These are phyloP conservation scores for Phialophora macrospora DNA, from an alignment of 2,329 filamentous ascomycete genomes.

Conservation along the genomic window DNA sequence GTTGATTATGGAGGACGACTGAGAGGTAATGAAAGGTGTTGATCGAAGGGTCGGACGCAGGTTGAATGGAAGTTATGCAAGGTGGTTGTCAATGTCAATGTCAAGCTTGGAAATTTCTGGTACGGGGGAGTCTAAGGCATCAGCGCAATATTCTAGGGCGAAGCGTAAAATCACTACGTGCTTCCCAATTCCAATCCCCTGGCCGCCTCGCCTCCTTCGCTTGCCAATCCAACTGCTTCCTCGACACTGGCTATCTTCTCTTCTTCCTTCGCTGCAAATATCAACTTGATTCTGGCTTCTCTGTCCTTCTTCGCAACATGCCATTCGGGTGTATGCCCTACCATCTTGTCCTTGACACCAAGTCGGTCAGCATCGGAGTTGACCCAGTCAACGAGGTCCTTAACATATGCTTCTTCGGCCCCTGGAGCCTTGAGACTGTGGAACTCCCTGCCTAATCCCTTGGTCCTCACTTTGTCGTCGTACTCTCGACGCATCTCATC, in stretches of 20 bases:
- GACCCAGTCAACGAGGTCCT: conserved; percentile 45
- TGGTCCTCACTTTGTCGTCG: conserved; percentile 35
- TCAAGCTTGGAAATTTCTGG: conserved; percentile 3
- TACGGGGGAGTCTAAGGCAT: background rate
- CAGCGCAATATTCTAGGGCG: background rate
- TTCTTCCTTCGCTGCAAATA: conserved; percentile 6
- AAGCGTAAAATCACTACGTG: background rate
- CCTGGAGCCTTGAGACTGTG: conserved; percentile 45
- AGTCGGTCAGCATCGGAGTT: conserved; percentile 38
- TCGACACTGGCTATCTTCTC: background rate
- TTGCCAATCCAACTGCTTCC: background rate
- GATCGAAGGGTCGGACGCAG: background rate
- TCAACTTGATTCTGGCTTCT: conserved; percentile 22
- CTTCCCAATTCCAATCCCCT: background rate
- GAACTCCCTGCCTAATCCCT: conserved; percentile 45
- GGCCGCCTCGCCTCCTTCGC: background rate
- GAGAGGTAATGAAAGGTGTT: background rate
- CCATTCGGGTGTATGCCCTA: conserved; percentile 31
- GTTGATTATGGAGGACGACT: background rate
- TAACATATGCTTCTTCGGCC: conserved; percentile 46
- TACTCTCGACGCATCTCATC: conserved; percentile 48
- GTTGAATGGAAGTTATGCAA: background rate
- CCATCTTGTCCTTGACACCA: conserved; percentile 31
- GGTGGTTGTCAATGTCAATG: background rate
- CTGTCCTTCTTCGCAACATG: conserved; percentile 23